Percentiles rank a stretch among this genome's conserved stretches.
phyloP scores from a whole-genome alignment of 176 grass and related monocot genomes.

The sorghum (Sorghum bicolor) region DNA sequence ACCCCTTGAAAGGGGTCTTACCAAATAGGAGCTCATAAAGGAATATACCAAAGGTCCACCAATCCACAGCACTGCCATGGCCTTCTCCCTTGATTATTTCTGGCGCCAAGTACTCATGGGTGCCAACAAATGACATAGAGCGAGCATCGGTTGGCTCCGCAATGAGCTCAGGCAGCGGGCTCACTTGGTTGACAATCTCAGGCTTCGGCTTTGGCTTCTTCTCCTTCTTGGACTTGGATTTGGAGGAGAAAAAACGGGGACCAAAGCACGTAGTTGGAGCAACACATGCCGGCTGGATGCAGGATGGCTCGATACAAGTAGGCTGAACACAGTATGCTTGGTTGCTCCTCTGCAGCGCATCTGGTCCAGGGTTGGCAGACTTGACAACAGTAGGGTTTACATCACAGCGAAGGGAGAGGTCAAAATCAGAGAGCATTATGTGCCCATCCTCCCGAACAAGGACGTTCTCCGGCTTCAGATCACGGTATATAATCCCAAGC shows the following conservation, averaged over 20 bases:
- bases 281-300: conserved; percentile 69
- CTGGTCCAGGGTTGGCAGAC: conserved; percentile 50
- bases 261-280: conserved; percentile 72
- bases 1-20: conserved; percentile 79
- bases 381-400: conserved; percentile 60
- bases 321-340: conserved; percentile 64
- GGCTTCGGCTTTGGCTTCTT: conserved; percentile 49
- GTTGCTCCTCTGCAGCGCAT: conserved; percentile 49
- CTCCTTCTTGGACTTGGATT: conserved; percentile 53
- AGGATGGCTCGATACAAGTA: conserved; percentile 71
- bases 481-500: conserved; percentile 88
- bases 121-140: conserved; percentile 83
- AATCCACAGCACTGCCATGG: conserved; percentile 76
- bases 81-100: conserved; percentile 83
- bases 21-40: conserved; percentile 77
- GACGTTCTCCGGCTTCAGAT: conserved; percentile 77
- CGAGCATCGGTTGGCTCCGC: conserved; percentile 73
- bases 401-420: conserved; percentile 65
- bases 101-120: conserved; percentile 73
- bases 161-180: conserved; percentile 63
- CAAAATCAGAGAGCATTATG: conserved; percentile 82
- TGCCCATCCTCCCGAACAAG: conserved; percentile 79
- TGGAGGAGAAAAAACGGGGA: conserved; percentile 63
- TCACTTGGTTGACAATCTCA: conserved; percentile 69
- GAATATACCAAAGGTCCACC: conserved; percentile 87